Evolutionary conservation across 1,284 basidiomycete species (phyloP).

Genomic region (Heterobasidion parviporum): DNA sequence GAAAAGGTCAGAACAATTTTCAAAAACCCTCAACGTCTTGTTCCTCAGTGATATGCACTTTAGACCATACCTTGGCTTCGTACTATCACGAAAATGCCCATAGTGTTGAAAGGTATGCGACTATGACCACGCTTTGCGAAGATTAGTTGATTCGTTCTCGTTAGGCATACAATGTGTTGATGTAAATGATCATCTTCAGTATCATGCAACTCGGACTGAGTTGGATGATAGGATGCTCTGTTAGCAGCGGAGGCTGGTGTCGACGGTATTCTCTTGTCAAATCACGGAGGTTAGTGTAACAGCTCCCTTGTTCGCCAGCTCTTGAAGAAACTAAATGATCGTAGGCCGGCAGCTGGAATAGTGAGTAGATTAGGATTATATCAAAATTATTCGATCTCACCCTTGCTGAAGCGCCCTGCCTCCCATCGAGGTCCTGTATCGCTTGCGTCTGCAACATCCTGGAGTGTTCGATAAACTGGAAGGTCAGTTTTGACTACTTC

Average conservation of each 20-base stretch:
- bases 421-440: slow-evolving; percentile 70
- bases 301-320: slow-evolving; percentile 10
- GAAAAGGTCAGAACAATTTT: slow-evolving; percentile 35
- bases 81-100: slow-evolving; percentile 67
- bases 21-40: slow-evolving; percentile 1
- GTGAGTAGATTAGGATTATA: slow-evolving; percentile 29
- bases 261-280: slow-evolving; percentile 84
- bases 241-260: slow-evolving; percentile 83
- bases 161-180: slow-evolving; percentile 70
- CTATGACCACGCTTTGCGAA: background rate
- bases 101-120: slow-evolving; percentile 70
- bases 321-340: too few species aligned
- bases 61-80: slow-evolving; percentile 77
- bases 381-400: background rate
- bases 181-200: slow-evolving; percentile 26
- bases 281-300: slow-evolving; percentile 71
- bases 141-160: background rate
- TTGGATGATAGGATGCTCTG: slow-evolving; percentile 60
- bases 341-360: slow-evolving; percentile 76
- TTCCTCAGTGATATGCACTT: background rate
- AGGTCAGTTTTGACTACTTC: slow-evolving; percentile 28
- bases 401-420: slow-evolving; percentile 45
- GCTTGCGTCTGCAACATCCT: slow-evolving; percentile 63
- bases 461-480: slow-evolving; percentile 68
- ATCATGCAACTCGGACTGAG: background rate